These are phyloP conservation scores for Cutaneotrichosporon sp. DNA, from an alignment of 1,284 basidiomycete species.

Conservation along the genomic window DNA sequence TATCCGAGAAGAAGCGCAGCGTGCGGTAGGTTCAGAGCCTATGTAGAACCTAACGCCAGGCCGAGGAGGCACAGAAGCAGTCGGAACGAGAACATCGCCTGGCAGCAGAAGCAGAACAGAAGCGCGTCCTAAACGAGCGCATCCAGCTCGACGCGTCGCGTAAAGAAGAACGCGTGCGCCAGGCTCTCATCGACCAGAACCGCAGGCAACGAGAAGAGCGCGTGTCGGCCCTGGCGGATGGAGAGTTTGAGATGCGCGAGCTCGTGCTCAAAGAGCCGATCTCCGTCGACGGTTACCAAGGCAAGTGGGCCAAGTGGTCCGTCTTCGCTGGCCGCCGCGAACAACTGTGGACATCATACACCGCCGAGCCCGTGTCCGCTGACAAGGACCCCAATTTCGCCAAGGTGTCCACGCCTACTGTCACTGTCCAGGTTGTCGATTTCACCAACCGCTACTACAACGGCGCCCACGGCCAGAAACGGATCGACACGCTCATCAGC, in stretches of 20 bases:
- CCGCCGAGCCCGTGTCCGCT: constrained; percentile 38
- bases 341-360: constrained; percentile 49
- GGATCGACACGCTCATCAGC: constrained; percentile 41
- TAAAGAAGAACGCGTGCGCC: constrained; percentile 37
- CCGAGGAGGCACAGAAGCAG: constrained; percentile 33
- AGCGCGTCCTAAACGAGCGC: constrained; percentile 39
- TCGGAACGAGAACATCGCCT: constrained; percentile 35
- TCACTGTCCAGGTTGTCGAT: constrained; percentile 50
- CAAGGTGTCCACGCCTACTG: constrained; percentile 53
- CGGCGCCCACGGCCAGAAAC: constrained; percentile 40
- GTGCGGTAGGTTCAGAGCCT: constrained; percentile 37
- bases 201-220: constrained; percentile 35
- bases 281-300: constrained; percentile 38
- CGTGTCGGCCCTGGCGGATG: constrained; percentile 37
- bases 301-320: constrained; percentile 39
- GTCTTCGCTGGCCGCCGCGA: constrained; percentile 47
- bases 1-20: constrained; percentile 46
- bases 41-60: constrained; percentile 22
- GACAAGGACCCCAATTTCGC: constrained; percentile 57
- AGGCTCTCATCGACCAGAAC: constrained; percentile 21
- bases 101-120: constrained; percentile 18
- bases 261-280: constrained; percentile 41
- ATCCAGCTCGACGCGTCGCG: constrained; percentile 43
- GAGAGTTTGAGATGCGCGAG: constrained; percentile 43
- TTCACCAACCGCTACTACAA: constrained; percentile 48